Evolutionary conservation across 306 rosid species (phyloP).

Genomic region (Mimosa pudica): DNA sequence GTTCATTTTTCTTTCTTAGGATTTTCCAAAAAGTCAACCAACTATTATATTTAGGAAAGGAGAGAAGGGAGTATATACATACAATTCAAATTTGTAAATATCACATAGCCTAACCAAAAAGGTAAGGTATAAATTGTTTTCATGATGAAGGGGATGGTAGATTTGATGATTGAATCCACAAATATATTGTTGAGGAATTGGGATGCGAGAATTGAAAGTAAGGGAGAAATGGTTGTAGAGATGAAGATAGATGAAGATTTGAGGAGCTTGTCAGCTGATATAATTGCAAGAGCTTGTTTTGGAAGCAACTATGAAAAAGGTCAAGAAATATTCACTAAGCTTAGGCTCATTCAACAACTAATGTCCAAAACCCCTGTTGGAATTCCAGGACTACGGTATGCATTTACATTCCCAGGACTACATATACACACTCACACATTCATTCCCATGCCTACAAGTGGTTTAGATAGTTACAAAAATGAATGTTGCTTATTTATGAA

Average conservation of each 20-base stretch:
- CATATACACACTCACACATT: neutral
- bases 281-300: conserved; percentile 68
- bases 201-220: conserved; percentile 53
- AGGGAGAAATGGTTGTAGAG: conserved; percentile 47
- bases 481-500: neutral
- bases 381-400: conserved; percentile 64
- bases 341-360: conserved; percentile 57
- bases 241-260: conserved; percentile 54
- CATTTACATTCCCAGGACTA: neutral
- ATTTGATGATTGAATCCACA: conserved; percentile 63
- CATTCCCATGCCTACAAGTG: neutral
- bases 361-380: conserved; percentile 50
- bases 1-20: too few species aligned
- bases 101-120: neutral
- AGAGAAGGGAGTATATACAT: neutral
- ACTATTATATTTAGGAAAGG: too few species aligned
- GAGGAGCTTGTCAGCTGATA: conserved; percentile 60
- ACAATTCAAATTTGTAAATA: neutral
- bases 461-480: neutral
- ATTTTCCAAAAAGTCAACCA: too few species aligned
- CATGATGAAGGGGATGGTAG: conserved; percentile 55
- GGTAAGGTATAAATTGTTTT: neutral
- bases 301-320: conserved; percentile 71
- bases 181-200: conserved; percentile 47
- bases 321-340: conserved; percentile 61